phyloP scores from a whole-genome alignment of 2,329 filamentous ascomycete species.

The Hypoxylon sp. region DNA sequence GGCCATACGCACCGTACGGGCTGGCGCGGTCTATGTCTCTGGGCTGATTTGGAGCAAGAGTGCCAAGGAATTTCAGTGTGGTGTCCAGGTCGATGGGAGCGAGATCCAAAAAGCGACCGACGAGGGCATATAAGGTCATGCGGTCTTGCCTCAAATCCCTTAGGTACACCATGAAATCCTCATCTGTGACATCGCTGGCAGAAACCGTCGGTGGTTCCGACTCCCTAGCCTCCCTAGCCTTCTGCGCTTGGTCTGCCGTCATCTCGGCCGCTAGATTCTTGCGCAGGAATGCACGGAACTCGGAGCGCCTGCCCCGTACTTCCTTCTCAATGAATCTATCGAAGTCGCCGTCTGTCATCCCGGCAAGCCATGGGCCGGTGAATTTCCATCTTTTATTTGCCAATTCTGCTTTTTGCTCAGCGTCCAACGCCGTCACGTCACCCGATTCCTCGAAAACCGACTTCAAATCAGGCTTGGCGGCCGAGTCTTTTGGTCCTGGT shows the following conservation, averaged over 20 bases:
- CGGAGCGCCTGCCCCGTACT: constrained; percentile 64
- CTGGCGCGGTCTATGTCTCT: constrained; percentile 48
- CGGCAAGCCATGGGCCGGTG: constrained; percentile 73
- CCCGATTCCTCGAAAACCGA: constrained; percentile 71
- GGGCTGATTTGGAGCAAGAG: constrained; percentile 39
- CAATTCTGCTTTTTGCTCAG: constrained; percentile 50
- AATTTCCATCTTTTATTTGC: constrained; percentile 73
- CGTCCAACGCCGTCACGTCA: constrained; percentile 63
- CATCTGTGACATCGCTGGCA: constrained; percentile 60
- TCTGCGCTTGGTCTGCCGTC: constrained; percentile 53
- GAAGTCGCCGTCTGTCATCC: constrained; percentile 71
- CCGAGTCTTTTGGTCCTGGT: constrained; percentile 52
- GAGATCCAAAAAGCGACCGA: constrained; percentile 72
- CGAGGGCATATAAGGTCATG: constrained; percentile 62
- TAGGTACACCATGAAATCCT: constrained; percentile 64
- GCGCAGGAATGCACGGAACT: constrained; percentile 68
- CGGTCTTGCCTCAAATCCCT: constrained; percentile 65
- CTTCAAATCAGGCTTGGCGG: constrained; percentile 48
- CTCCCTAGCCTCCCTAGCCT: constrained; percentile 56
- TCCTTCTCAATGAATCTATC: constrained; percentile 64
- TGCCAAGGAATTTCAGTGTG: constrained; percentile 46
- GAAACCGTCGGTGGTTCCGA: constrained; percentile 48
- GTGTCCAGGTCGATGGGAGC: constrained; percentile 59
- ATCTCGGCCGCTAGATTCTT: constrained; percentile 60
- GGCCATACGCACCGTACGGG: constrained; percentile 65